Conservation (phyloP, 176 grass and related monocot genomes). For the Tillandsia leiboldiana region DNA sequence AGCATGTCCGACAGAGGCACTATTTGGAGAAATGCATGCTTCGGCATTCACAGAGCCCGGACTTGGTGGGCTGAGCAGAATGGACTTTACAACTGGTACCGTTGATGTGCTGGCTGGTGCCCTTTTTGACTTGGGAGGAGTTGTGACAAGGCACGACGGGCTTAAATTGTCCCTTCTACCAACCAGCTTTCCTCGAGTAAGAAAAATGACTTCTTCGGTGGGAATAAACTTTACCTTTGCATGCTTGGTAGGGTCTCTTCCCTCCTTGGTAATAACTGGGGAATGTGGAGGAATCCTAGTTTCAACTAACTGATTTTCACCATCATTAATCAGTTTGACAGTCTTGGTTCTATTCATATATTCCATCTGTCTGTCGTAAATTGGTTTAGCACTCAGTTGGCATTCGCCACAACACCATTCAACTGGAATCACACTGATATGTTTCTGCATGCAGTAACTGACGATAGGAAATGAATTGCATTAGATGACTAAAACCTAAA, state of each 20-base stretch:
- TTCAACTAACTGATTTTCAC: background rate
- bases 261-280: constrained; percentile 9
- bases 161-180: constrained; percentile 20
- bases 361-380: constrained; percentile 14
- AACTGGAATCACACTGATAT: background rate
- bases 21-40: constrained; percentile 9
- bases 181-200: constrained; percentile 18
- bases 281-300: background rate
- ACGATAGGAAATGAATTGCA: constrained; percentile 8
- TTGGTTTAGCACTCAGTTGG: constrained; percentile 1
- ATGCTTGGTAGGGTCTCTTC: constrained; percentile 20
- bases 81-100: constrained; percentile 5
- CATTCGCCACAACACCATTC: constrained; percentile 28
- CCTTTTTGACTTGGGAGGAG: constrained; percentile 25
- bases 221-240: constrained; percentile 56
- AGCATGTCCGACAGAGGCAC: constrained; percentile 2
- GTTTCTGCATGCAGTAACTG: constrained; percentile 31
- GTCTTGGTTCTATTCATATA: background rate
- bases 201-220: constrained; percentile 37
- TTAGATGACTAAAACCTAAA: background rate
- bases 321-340: background rate
- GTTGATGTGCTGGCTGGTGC: constrained; percentile 9
- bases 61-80: background rate
- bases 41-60: constrained; percentile 3
- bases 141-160: constrained; percentile 15